phyloP scores from a whole-genome alignment of 345 rosid species.

The Gossypium longicalyx region DNA sequence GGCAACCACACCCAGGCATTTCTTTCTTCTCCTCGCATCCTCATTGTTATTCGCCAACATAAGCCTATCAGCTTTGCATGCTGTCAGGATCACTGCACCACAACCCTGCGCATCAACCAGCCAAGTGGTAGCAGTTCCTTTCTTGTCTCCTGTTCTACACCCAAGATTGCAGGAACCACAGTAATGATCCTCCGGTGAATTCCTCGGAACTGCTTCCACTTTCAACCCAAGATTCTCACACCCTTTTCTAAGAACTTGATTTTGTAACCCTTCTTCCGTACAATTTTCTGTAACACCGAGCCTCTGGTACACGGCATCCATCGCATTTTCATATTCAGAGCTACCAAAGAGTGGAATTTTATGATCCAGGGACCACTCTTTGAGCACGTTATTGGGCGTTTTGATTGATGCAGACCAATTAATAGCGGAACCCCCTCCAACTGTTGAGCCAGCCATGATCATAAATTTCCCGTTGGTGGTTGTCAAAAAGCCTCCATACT shows the following conservation, averaged over 20 bases:
- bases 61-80: constrained; percentile 51
- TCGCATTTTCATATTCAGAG: constrained; percentile 41
- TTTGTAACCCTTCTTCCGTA: constrained; percentile 55
- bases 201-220: constrained; percentile 43
- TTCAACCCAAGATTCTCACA: constrained; percentile 58
- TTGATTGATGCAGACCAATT: constrained; percentile 62
- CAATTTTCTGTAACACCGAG: constrained; percentile 48
- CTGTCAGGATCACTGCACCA: constrained; percentile 55
- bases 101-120: constrained; percentile 53
- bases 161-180: constrained; percentile 66
- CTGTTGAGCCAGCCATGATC: constrained; percentile 57
- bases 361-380: constrained; percentile 49
- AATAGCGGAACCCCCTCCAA: constrained; percentile 65
- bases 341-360: constrained; percentile 39
- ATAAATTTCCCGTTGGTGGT: constrained; percentile 38
- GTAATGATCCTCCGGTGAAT: constrained; percentile 44
- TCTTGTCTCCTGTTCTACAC: constrained; percentile 59
- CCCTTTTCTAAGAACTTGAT: constrained; percentile 58
- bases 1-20: constrained; percentile 56
- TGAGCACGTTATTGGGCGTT: constrained; percentile 45
- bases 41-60: constrained; percentile 30
- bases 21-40: constrained; percentile 22
- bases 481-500: constrained; percentile 36
- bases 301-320: constrained; percentile 47
- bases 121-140: constrained; percentile 60